A percentile compares a stretch with the other conserved stretches of the same genome.
Evolutionary conservation across 163 green algal species (phyloP).

Genomic region (Scenedesmus sp.): DNA sequence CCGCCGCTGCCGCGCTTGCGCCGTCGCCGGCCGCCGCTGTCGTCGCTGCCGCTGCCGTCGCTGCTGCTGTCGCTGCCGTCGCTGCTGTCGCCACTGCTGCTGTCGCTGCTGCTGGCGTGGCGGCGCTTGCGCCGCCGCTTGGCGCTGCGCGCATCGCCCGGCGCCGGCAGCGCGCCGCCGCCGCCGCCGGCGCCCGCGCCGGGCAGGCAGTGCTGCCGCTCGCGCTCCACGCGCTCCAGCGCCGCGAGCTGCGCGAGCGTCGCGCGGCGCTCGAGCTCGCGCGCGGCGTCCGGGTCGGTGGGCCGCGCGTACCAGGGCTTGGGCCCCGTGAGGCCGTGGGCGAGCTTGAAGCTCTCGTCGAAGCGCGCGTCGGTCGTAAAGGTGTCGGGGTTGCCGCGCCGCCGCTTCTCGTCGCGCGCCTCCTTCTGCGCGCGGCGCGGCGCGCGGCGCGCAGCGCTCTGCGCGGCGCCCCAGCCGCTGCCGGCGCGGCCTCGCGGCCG

Average conservation of each 20-base stretch:
- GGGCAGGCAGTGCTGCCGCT: not conserved
- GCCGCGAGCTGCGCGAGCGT: no score
- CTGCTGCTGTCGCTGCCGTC: conserved; percentile 15
- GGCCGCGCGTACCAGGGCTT: conserved; percentile 48
- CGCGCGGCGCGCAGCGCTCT: no score
- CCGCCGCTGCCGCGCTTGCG: not conserved
- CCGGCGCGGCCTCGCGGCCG: not conserved
- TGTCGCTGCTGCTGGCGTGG: not conserved
- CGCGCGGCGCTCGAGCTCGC: not conserved
- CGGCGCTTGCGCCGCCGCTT: not conserved
- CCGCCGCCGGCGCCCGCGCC: not conserved
- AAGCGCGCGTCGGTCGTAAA: conserved; percentile 80
- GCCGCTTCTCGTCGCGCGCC: conserved; percentile 51
- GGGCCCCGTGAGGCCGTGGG: conserved; percentile 57
- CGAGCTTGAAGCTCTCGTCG: conserved; percentile 79
- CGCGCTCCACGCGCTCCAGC: not conserved
- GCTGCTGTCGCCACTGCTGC: not conserved
- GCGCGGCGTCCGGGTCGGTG: not conserved
- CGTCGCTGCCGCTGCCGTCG: conserved; percentile 3
- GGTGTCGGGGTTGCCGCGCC: conserved; percentile 71
- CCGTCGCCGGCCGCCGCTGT: not conserved
- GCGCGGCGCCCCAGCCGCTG: not conserved
- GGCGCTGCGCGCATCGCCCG: not conserved
- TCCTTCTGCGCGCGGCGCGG: conserved; percentile 72
- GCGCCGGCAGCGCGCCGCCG: not conserved